Base-by-base conservation (phyloP, 140 eudicot species). In the Oenanthe javanica region DNA sequence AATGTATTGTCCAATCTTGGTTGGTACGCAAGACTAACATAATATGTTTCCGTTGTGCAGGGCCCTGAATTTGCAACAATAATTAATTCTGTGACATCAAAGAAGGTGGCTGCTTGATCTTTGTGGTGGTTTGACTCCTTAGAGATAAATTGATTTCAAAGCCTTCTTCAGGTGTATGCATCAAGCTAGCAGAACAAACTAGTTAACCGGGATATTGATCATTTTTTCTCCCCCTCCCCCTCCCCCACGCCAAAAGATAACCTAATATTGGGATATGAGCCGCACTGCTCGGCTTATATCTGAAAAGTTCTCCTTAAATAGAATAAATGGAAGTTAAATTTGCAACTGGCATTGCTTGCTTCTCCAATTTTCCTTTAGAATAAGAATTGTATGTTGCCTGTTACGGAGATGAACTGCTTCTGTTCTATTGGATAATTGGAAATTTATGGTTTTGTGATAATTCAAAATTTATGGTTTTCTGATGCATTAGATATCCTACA, bases 21-120 rank as follows among this genome's bases (percentile, higher is more conserved):
- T 66, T 66, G 43, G 18, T 31, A 31, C 13, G 45, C 73, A 67
- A 12, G 73, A 67, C 21, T 67, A 31, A 67, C 45, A 67, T 67
- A 5, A 2, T 36, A 13, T 21, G 21, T 67, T 67, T 67, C 73
- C 21, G 4, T 82, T 77, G 25, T 79, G 84, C 87, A 92, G 98
- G 98, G 97, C 73, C 87, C 93, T 70, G 98, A 94, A 84, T 94
- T 94, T 82, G 98, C 98, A 59, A 90, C 95, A 64, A 94, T 92
- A 77, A 84, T 94, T 31, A 94, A 94, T 76, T 90, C 98, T 12
- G 98, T 88, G 69, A 90, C 97, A 61, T 87, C 98, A 55, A 94
- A 94, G 89, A 94, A 94, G 88, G 97, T 94, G 84, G 91, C 98
- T 82, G 97, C 98, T 78, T 94, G 90, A 89, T 84, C 76, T 79